Percentiles rank a stretch among this genome's conserved stretches.
Evolutionary conservation across 1,284 basidiomycete genomes (phyloP).

Genomic region (Malassezia obtusa): DNA sequence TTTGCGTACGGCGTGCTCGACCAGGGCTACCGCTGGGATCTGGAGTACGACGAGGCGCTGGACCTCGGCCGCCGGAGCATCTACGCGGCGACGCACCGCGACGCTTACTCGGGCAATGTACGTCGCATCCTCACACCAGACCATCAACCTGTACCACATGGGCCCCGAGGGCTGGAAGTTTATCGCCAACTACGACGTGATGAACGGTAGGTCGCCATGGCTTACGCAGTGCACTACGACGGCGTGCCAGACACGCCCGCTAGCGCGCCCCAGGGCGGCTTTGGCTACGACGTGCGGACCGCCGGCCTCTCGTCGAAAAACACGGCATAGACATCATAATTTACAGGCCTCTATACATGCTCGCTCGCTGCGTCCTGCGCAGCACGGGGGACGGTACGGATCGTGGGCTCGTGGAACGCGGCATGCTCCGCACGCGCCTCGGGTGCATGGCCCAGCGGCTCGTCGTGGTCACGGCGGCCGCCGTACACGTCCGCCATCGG

Average conservation of each 20-base stretch:
- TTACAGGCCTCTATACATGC: background rate
- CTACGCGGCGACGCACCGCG: conserved; percentile 84
- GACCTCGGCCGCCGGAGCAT: conserved; percentile 90
- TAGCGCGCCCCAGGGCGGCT: conserved; percentile 39
- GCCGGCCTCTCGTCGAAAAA: conserved; percentile 33
- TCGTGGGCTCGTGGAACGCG: background rate
- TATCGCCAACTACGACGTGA: conserved; percentile 44
- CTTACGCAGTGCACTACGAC: conserved; percentile 37
- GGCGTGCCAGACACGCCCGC: conserved; percentile 32
- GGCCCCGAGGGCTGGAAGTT: conserved; percentile 69
- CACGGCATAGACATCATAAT: background rate
- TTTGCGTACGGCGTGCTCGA: conserved; percentile 98
- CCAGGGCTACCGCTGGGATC: conserved; percentile 88
- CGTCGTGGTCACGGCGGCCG: background rate
- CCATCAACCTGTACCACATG: conserved; percentile 90
- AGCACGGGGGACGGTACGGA: background rate
- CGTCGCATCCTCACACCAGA: conserved; percentile 40
- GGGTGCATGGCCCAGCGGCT: too few species aligned
- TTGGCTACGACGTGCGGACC: conserved; percentile 42
- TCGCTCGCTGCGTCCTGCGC: background rate
- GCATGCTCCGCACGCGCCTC: too few species aligned
- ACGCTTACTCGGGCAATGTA: conserved; percentile 77
- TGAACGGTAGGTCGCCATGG: conserved; percentile 23
- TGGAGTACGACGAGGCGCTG: conserved; percentile 84
- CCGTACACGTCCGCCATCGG: conserved; percentile 4